A percentile compares a stretch with the other conserved stretches of the same genome.
Conservation (phyloP, 345 rosid genomes). For the Salix arbutifolia region DNA sequence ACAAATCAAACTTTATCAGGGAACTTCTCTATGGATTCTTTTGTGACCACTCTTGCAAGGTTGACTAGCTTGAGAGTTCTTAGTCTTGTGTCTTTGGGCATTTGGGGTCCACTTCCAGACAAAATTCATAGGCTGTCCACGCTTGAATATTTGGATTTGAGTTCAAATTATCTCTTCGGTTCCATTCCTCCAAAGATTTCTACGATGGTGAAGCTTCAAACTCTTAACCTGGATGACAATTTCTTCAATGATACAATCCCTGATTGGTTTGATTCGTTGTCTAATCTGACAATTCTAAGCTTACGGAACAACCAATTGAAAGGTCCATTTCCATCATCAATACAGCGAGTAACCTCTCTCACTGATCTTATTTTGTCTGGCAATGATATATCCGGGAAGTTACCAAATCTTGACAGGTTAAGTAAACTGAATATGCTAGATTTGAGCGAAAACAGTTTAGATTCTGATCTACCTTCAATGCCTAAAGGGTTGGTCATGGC, state of each 20-base stretch:
- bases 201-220: slow-evolving; percentile 56
- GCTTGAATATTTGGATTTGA: slow-evolving; percentile 66
- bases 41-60: slow-evolving; percentile 57
- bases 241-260: slow-evolving; percentile 63
- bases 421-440: slow-evolving; percentile 30
- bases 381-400: slow-evolving; percentile 41
- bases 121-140: slow-evolving; percentile 57
- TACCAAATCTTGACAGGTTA: slow-evolving; percentile 36
- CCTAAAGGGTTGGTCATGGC: slow-evolving; percentile 42
- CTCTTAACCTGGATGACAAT: slow-evolving; percentile 47
- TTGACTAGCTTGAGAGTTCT: slow-evolving; percentile 54
- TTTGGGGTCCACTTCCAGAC: slow-evolving; percentile 76
- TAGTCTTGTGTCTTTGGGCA: slow-evolving; percentile 55
- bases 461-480: slow-evolving; percentile 33
- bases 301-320: slow-evolving; percentile 44
- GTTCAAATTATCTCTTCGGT: slow-evolving; percentile 61
- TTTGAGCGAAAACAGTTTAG: slow-evolving; percentile 41
- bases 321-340: slow-evolving; percentile 42
- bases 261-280: slow-evolving; percentile 43
- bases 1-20: slow-evolving; percentile 48
- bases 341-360: slow-evolving; percentile 20
- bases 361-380: slow-evolving; percentile 30
- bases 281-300: slow-evolving; percentile 47
- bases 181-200: slow-evolving; percentile 63
- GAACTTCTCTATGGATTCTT: slow-evolving; percentile 63